A percentile compares a stretch with the other conserved stretches of the same genome.
Evolutionary conservation across 495 filamentous ascomycete genomes (phyloP).

Genomic region (Aspergillus bertholletiae): DNA sequence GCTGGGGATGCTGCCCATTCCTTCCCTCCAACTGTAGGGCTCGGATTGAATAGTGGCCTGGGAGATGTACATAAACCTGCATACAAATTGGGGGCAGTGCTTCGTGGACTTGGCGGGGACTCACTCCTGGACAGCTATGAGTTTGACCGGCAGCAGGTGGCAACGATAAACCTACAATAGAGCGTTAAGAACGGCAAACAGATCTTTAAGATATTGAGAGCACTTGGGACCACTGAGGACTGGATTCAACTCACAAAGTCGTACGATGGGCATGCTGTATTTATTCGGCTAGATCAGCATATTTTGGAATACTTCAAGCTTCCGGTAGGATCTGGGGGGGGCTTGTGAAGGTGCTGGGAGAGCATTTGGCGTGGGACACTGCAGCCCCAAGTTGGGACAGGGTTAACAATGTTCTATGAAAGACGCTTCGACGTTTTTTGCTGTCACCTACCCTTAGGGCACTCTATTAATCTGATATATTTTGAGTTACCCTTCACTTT

Average conservation of each 20-base stretch:
- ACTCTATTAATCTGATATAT: not conserved
- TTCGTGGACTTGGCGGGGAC: constrained; percentile 21
- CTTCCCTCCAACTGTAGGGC: constrained; percentile 31
- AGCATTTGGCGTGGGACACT: constrained; percentile 10
- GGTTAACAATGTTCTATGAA: not conserved
- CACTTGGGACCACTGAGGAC: constrained; percentile 23
- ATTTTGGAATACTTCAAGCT: constrained; percentile 19
- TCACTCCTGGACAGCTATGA: constrained; percentile 23
- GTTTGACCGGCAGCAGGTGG: constrained; percentile 29
- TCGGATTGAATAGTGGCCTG: constrained; percentile 33
- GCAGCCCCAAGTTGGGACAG: not conserved
- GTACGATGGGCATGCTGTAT: constrained; percentile 16
- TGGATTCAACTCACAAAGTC: constrained; percentile 20
- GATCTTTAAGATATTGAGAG: constrained; percentile 30
- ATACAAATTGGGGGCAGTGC: constrained; percentile 32
- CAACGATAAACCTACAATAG: constrained; percentile 29
- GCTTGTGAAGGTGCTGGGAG: constrained; percentile 6
- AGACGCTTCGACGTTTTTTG: not conserved
- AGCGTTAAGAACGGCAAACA: constrained; percentile 35
- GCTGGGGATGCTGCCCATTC: constrained; percentile 52
- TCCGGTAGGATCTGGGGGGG: not conserved
- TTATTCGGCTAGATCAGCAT: constrained; percentile 38
- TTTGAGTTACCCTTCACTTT: not conserved
- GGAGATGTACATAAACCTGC: no score
- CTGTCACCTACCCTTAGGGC: not conserved